Evolutionary conservation across 345 rosid species (phyloP), one percentile per base, ranked within the genome.

Genomic region (Fremontodendron californicum): DNA sequence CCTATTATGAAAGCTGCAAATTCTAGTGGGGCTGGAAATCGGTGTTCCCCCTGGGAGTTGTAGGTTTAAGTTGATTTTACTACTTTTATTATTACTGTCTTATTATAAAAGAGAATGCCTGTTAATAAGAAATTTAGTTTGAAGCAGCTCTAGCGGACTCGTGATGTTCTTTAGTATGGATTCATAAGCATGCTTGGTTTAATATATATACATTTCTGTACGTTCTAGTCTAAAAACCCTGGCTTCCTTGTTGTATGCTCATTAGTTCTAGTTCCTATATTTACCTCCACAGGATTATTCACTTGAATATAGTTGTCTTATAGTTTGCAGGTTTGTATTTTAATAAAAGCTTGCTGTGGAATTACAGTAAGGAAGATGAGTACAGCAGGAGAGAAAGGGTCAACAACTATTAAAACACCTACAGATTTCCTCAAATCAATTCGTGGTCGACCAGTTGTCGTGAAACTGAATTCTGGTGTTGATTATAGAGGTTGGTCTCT

Each of bases 391-490:
- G 89, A 88, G 82, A 88, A 88, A 84, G 88, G 80, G 43, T 80
- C 83, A 63, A 79, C 85, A 58, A 88, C 82, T 9, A 86, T 89
- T 21, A 88, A 88, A 83, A 86, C 91, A 11, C 99, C 99, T 0
- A 90, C 95, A 4, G 98, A 93, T 84, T 96, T 93, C 81, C 92
- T 96, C 80, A 96, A 96, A 74, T 96, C 99, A 0, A 93, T 93
- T 35, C 96, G 98, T 3, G 99, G 99, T 21, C 86, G 93, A 37
- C 97, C 96, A 0, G 98, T 96, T 73, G 99, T 96, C 12, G 98
- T 96, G 2, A 96, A 96, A 78, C 86, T 96, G 27, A 93, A 95
- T 77, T 95, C 97, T 62, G 98, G 99, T 69, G 97, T 92, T 46
- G 98, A 93, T 82, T 95, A 95, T 78, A 80, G 98, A 86, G 99